phyloP scores from a whole-genome alignment of 352 stramenopile species.

The Pythium scleroteichum region DNA sequence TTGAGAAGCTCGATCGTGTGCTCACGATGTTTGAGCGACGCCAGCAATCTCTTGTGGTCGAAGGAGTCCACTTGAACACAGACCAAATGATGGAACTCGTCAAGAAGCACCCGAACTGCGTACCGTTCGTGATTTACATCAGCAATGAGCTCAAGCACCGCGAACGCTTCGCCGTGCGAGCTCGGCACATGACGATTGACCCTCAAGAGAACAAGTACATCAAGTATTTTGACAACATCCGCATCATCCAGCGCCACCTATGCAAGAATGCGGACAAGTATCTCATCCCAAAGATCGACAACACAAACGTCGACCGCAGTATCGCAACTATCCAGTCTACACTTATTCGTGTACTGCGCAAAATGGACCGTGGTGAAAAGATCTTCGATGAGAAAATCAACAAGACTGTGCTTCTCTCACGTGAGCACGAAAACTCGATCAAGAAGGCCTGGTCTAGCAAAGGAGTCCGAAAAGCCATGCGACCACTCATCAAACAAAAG shows the following conservation, averaged over 20 bases:
- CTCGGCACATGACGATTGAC: conserved; percentile 88
- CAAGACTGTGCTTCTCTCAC: conserved; percentile 85
- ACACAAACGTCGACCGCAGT: conserved; percentile 87
- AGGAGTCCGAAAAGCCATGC: conserved; percentile 84
- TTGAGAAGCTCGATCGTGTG: conserved; percentile 83
- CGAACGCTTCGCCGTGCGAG: conserved; percentile 81
- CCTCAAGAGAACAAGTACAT: conserved; percentile 91
- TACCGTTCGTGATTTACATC: conserved; percentile 90
- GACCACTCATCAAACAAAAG: conserved; percentile 84
- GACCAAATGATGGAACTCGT: conserved; percentile 81
- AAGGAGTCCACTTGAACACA: conserved; percentile 86
- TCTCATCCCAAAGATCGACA: conserved; percentile 90
- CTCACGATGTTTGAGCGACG: conserved; percentile 86
- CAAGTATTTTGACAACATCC: conserved; percentile 91
- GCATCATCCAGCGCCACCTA: conserved; percentile 85
- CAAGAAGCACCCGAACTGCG: conserved; percentile 77
- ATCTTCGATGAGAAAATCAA: conserved; percentile 76
- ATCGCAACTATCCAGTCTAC: conserved; percentile 87
- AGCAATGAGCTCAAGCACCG: conserved; percentile 89
- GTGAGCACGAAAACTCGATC: conserved; percentile 85
- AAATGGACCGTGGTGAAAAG: conserved; percentile 71
- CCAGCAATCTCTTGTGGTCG: conserved; percentile 82
- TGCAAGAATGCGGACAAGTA: conserved; percentile 84
- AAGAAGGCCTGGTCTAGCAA: conserved; percentile 90
- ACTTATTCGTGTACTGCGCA: conserved; percentile 78